Conservation (phyloP, 2,329 filamentous ascomycete genomes). For the Colletotrichum horii region DNA sequence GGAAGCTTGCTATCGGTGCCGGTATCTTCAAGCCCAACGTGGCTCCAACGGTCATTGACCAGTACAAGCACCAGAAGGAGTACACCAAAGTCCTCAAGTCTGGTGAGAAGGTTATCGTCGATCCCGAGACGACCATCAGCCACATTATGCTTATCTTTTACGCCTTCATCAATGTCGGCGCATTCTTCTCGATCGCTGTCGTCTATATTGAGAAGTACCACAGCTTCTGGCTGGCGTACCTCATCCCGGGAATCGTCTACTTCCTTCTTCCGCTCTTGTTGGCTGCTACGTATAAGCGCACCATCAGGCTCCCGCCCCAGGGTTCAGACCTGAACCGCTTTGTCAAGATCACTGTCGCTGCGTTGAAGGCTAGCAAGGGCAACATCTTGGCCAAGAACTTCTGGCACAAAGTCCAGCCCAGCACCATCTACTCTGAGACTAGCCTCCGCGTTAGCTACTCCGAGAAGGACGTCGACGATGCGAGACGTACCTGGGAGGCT, state of each 20-base stretch:
- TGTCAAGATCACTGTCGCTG: conserved; percentile 57
- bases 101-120: conserved; percentile 72
- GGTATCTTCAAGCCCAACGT: conserved; percentile 77
- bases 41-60: conserved; percentile 70
- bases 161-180: conserved; percentile 59
- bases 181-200: conserved; percentile 56
- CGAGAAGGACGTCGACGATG: conserved; percentile 71
- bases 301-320: conserved; percentile 61
- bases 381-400: conserved; percentile 60
- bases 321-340: conserved; percentile 71
- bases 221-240: conserved; percentile 54
- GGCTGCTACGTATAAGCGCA: conserved; percentile 59
- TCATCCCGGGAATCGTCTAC: conserved; percentile 57
- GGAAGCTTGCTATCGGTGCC: conserved; percentile 61
- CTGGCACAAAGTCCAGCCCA: conserved; percentile 66
- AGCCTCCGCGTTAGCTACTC: conserved; percentile 61
- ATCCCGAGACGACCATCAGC: conserved; percentile 68
- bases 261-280: conserved; percentile 64
- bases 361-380: conserved; percentile 55
- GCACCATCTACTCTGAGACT: conserved; percentile 45
- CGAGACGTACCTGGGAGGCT: conserved; percentile 54
- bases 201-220: conserved; percentile 58
- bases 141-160: conserved; percentile 72
- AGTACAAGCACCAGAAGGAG: conserved; percentile 48
- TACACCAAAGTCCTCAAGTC: conserved; percentile 53